These are phyloP conservation scores for Phoenix dactylifera DNA, from an alignment of 176 grass and related monocot genomes.

Conservation along the genomic window DNA sequence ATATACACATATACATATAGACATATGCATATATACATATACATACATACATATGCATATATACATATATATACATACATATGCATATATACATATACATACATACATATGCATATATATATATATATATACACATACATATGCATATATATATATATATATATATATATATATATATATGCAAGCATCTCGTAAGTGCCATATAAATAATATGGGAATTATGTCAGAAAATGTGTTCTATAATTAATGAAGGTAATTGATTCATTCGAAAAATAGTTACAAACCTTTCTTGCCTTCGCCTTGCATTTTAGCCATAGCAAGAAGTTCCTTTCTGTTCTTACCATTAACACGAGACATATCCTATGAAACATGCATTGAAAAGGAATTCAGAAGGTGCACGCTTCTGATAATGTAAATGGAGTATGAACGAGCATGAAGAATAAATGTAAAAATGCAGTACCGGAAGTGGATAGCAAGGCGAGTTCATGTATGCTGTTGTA, in stretches of 20 bases:
- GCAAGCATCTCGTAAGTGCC: no score
- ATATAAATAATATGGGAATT: no score
- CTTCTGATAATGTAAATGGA: conserved; percentile 15
- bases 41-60: no score
- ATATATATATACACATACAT: no score
- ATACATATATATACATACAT: no score
- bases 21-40: no score
- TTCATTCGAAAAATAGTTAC: conserved; percentile 7
- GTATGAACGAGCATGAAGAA: conserved; percentile 16
- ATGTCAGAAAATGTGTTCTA: no score
- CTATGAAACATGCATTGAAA: conserved; percentile 24
- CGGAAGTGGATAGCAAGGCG: conserved; percentile 96
- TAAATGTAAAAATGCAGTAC: conserved; percentile 24
- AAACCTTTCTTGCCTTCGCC: conserved; percentile 90
- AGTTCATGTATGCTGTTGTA: conserved; percentile 80
- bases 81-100: no score
- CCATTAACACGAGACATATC: conserved; percentile 97
- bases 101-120: no score
- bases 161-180: no score
- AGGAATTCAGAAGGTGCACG: conserved; percentile 17
- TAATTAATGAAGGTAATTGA: neutral
- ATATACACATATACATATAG: no score
- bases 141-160: no score
- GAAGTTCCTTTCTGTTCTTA: conserved; percentile 97
- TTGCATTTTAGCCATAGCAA: conserved; percentile 99